Evolutionary conservation across 257 asterid species (phyloP).

Genomic region (Thymus mandschuricus): DNA sequence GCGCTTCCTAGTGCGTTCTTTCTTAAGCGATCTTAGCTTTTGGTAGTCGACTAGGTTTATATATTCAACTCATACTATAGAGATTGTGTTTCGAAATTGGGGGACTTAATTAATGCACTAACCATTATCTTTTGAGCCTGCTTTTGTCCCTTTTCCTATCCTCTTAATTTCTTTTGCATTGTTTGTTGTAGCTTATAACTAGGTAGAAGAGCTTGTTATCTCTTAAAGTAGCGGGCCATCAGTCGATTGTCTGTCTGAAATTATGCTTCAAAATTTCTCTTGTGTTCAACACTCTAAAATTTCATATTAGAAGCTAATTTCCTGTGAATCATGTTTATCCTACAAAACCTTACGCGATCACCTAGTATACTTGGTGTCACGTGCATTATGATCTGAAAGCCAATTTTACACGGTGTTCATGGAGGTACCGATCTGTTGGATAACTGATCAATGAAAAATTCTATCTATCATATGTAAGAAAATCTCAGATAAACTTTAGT

Average conservation of each 20-base stretch:
- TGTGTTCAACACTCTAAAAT: not conserved
- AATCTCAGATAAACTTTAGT: not conserved
- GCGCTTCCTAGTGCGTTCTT: not conserved
- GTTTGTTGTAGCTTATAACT: not conserved
- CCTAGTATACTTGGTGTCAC: not conserved
- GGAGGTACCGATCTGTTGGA: not conserved
- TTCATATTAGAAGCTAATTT: no score
- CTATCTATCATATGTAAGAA: no score
- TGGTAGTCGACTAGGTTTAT: not conserved
- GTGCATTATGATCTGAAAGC: not conserved
- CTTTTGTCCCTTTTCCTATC: not conserved
- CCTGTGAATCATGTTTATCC: not conserved
- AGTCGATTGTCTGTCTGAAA: not conserved
- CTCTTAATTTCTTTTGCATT: not conserved
- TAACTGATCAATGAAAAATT: not conserved
- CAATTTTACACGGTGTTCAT: not conserved
- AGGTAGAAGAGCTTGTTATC: not conserved
- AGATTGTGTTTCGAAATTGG: not conserved
- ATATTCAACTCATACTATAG: not conserved
- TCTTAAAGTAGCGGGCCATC: not conserved
- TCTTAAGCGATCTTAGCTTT: not conserved
- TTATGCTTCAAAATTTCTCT: not conserved
- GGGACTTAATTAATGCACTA: slow-evolving; percentile 16
- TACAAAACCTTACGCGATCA: not conserved
- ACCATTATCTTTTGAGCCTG: not conserved